Conservation (phyloP, 2,329 filamentous ascomycete species). For the Leptographium procerum region DNA sequence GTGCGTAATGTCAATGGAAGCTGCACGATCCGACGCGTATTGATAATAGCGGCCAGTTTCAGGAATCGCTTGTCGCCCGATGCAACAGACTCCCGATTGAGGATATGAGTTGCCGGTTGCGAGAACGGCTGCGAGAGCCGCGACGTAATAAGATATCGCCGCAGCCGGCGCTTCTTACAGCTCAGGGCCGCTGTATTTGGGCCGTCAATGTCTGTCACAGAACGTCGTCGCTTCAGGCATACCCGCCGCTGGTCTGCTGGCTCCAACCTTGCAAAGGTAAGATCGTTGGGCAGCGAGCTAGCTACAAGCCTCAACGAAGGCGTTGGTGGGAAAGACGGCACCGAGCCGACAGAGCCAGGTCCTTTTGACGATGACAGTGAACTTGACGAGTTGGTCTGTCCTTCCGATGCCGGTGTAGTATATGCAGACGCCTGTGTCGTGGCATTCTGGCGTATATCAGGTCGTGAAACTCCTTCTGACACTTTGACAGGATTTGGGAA, state of each 20-base stretch:
- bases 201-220: slow-evolving; percentile 47
- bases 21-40: slow-evolving; percentile 18
- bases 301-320: not conserved
- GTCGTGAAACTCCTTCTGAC: not conserved
- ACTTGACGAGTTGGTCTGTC: not conserved
- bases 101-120: slow-evolving; percentile 56
- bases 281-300: not conserved
- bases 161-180: slow-evolving; percentile 57
- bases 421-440: not conserved
- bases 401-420: not conserved
- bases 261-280: not conserved
- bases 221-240: slow-evolving; percentile 37
- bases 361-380: not conserved
- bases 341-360: not conserved
- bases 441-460: not conserved
- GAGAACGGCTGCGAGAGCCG: slow-evolving; percentile 60
- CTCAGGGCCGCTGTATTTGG: slow-evolving; percentile 36
- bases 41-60: slow-evolving; percentile 32
- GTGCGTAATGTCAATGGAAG: not conserved
- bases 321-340: not conserved
- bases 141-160: slow-evolving; percentile 54
- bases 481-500: not conserved
- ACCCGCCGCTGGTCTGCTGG: not conserved
- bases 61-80: slow-evolving; percentile 35
- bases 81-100: slow-evolving; percentile 43